Percentiles rank a stretch among this genome's conserved stretches.
phyloP scores from a whole-genome alignment of 176 grass and related monocot species.

The Zizania latifolia region DNA sequence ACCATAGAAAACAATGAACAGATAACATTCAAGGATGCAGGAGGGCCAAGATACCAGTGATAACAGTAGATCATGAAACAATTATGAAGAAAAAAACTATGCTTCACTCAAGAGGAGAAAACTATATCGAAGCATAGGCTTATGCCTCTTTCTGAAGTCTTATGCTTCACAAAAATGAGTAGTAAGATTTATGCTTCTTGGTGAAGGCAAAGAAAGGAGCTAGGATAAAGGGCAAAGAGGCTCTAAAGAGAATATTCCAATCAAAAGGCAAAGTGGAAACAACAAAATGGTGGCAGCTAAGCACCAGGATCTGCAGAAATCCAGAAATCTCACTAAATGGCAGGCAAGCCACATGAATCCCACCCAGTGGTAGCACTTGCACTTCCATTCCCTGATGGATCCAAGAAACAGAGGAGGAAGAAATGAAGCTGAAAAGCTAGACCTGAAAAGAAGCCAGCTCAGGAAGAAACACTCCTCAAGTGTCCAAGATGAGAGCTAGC shows the following conservation, averaged over 20 bases:
- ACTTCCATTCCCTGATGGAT: slow-evolving; percentile 28
- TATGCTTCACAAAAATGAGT: slow-evolving; percentile 13
- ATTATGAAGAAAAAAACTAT: not conserved
- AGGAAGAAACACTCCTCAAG: slow-evolving; percentile 3
- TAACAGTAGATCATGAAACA: not conserved
- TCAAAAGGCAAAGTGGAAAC: slow-evolving; percentile 26
- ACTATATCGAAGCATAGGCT: not conserved
- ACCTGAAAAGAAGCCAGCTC: slow-evolving; percentile 34
- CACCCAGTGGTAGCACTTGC: not conserved
- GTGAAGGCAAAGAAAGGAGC: slow-evolving; percentile 7
- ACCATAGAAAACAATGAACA: not conserved
- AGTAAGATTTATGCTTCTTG: slow-evolving; percentile 9
- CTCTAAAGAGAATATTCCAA: slow-evolving; percentile 22
- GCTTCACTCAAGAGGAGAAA: not conserved
- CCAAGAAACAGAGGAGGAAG: slow-evolving; percentile 11
- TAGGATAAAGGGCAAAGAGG: slow-evolving; percentile 11
- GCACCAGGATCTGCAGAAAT: slow-evolving; percentile 20
- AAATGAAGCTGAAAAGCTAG: not conserved
- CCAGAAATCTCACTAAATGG: slow-evolving; percentile 1
- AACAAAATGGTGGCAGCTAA: not conserved
- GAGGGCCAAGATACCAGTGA: not conserved
- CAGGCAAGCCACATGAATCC: slow-evolving; percentile 24
- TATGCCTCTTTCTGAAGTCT: not conserved
- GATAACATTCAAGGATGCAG: not conserved
- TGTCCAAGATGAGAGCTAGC: not conserved